phyloP scores from a whole-genome alignment of 2,329 filamentous ascomycete genomes.

The Xylariaceae sp. region DNA sequence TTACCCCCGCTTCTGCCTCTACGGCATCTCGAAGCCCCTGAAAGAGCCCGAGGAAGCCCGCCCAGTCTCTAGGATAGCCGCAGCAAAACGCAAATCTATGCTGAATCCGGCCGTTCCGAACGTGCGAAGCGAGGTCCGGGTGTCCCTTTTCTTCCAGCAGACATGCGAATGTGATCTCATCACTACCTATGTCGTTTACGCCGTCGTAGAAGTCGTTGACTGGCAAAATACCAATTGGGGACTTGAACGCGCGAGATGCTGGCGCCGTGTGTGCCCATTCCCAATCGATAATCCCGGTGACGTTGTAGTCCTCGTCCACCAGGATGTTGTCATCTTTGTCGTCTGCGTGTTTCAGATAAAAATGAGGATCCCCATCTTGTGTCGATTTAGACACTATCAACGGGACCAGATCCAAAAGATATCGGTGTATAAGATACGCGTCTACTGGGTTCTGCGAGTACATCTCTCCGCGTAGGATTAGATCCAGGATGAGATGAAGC shows the following conservation, averaged over 20 bases:
- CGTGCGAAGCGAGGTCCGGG: slow-evolving; percentile 35
- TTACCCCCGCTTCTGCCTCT: slow-evolving; percentile 33
- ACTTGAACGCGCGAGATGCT: slow-evolving; percentile 40
- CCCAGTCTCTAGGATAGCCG: slow-evolving; percentile 41
- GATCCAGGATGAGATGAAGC: slow-evolving; percentile 36
- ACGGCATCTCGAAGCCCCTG: slow-evolving; percentile 36
- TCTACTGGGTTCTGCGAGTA: slow-evolving; percentile 35
- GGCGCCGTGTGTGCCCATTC: slow-evolving; percentile 36
- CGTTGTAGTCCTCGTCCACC: slow-evolving; percentile 42
- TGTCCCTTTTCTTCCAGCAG: slow-evolving; percentile 35
- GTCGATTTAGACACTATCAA: slow-evolving; percentile 20
- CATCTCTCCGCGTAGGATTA: slow-evolving; percentile 37
- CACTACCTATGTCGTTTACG: slow-evolving; percentile 34
- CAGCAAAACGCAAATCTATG: slow-evolving; percentile 41
- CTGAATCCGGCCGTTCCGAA: slow-evolving; percentile 36
- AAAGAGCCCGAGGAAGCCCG: slow-evolving; percentile 41
- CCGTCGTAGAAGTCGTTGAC: slow-evolving; percentile 41
- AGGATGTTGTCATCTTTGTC: slow-evolving; percentile 49
- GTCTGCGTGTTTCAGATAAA: slow-evolving; percentile 41
- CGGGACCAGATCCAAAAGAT: slow-evolving; percentile 39
- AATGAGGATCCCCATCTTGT: slow-evolving; percentile 10
- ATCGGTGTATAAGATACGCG: slow-evolving; percentile 41
- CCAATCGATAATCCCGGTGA: slow-evolving; percentile 48
- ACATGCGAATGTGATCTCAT: slow-evolving; percentile 37
- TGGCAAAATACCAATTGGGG: slow-evolving; percentile 38